Evolutionary conservation across 2,329 filamentous ascomycete genomes (phyloP).

Genomic region (Purpureocillium takamizusanense): DNA sequence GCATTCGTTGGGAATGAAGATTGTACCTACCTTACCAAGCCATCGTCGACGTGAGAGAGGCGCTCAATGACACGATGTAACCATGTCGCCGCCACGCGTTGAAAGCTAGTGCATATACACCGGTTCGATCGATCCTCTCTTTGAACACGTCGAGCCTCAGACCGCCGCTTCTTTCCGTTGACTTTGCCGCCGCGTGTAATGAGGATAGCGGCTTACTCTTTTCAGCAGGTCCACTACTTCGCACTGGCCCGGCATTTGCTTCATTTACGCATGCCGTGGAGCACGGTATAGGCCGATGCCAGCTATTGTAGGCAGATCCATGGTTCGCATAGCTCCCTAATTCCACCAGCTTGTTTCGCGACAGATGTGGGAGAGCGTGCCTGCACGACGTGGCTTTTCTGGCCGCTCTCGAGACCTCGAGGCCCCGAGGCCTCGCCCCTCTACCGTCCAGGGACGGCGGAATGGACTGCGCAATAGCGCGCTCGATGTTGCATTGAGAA

Average conservation of each 20-base stretch:
- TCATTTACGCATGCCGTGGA: background rate
- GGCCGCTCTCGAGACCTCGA: too few species aligned
- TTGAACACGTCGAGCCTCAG: too few species aligned
- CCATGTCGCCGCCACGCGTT: too few species aligned
- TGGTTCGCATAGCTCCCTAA: background rate
- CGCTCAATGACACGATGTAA: too few species aligned
- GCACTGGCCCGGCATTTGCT: constrained; percentile 1
- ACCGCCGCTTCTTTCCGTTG: background rate
- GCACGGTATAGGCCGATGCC: too few species aligned
- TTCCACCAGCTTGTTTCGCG: background rate
- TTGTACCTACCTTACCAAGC: too few species aligned
- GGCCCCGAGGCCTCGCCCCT: too few species aligned
- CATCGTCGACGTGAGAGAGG: too few species aligned
- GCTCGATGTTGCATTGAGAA: background rate
- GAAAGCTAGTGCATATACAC: too few species aligned
- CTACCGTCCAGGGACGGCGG: background rate
- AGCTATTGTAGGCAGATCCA: background rate
- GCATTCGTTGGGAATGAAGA: too few species aligned
- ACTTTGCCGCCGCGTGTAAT: too few species aligned
- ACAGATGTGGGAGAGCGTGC: background rate
- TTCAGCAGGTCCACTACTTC: constrained; percentile 8
- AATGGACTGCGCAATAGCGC: background rate
- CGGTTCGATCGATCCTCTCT: too few species aligned
- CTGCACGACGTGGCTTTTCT: background rate
- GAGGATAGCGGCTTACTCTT: constrained; percentile 3